A percentile compares a stretch with the other conserved stretches of the same genome.
Conservation (phyloP, 495 filamentous ascomycete genomes). For the Venustampulla echinocandica region DNA sequence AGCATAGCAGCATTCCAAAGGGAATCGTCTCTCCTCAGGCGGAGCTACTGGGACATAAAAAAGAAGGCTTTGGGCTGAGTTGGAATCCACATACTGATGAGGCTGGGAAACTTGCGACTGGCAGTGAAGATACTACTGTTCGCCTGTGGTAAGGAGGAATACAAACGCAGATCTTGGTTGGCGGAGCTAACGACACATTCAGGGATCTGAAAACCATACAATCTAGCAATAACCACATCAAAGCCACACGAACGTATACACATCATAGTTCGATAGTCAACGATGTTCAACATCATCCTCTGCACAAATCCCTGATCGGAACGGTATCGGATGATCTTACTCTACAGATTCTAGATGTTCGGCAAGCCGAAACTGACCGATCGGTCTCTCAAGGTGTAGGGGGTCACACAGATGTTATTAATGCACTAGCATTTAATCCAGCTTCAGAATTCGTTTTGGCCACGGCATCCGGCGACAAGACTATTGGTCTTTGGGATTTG, state of each 20-base stretch:
- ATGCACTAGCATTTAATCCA: slow-evolving; percentile 88
- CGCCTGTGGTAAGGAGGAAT: slow-evolving; percentile 63
- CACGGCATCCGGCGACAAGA: slow-evolving; percentile 89
- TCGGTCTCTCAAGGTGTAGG: slow-evolving; percentile 56
- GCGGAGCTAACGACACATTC: slow-evolving; percentile 2
- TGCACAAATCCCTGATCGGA: slow-evolving; percentile 72
- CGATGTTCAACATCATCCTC: slow-evolving; percentile 89
- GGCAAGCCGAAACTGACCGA: slow-evolving; percentile 50
- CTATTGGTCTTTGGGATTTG: slow-evolving; percentile 91
- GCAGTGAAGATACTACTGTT: slow-evolving; percentile 84
- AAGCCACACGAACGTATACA: slow-evolving; percentile 64
- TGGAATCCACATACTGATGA: slow-evolving; percentile 72
- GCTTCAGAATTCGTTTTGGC: slow-evolving; percentile 77
- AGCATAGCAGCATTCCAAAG: slow-evolving; percentile 68
- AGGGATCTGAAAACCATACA: slow-evolving; percentile 74
- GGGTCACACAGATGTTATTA: slow-evolving; percentile 83
- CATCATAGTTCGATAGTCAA: slow-evolving; percentile 90
- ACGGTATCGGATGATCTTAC: slow-evolving; percentile 94
- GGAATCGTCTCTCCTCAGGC: slow-evolving; percentile 70
- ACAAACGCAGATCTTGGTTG: background rate
- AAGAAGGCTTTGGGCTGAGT: slow-evolving; percentile 88
- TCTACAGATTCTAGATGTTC: slow-evolving; percentile 81
- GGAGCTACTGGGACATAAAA: slow-evolving; percentile 74
- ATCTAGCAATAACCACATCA: slow-evolving; percentile 59
- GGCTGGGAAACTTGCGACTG: slow-evolving; percentile 76